Conservation (phyloP, 2,329 filamentous ascomycete species). For the Claviceps digitariae region DNA sequence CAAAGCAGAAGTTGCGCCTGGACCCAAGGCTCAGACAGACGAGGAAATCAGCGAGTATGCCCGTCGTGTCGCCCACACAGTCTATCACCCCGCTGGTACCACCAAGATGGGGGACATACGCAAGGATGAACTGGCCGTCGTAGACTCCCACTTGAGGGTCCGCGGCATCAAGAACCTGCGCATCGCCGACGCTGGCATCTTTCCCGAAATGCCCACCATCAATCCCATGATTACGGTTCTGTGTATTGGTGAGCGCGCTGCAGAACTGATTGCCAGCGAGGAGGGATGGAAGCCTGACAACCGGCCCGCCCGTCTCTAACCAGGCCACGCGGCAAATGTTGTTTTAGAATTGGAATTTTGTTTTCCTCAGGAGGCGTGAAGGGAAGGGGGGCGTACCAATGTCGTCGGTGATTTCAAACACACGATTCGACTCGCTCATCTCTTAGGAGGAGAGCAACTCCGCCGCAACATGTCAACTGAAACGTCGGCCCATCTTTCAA, state of each 20-base stretch:
- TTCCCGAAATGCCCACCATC: conserved; percentile 74
- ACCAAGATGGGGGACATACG: conserved; percentile 75
- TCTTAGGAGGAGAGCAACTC: not conserved
- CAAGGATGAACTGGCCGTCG: conserved; percentile 60
- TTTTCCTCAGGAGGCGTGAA: not conserved
- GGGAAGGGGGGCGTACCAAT: too few relatives aligned
- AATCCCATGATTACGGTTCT: conserved; percentile 89
- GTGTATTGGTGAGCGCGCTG: conserved; percentile 68
- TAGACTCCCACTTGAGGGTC: conserved; percentile 62
- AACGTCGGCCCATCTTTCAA: too few relatives aligned
- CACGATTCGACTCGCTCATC: too few relatives aligned
- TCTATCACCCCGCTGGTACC: conserved; percentile 81
- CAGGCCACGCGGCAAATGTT: not conserved
- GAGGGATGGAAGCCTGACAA: conserved; percentile 35
- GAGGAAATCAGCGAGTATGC: conserved; percentile 75
- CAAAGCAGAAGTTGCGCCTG: conserved; percentile 68
- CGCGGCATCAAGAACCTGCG: conserved; percentile 59
- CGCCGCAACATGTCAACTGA: too few relatives aligned
- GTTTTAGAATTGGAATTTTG: not conserved
- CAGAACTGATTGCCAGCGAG: conserved; percentile 63
- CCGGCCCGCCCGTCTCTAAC: conserved; percentile 19
- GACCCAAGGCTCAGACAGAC: conserved; percentile 58
- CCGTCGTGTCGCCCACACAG: conserved; percentile 68
- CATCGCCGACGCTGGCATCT: conserved; percentile 77
- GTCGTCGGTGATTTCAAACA: not conserved